Evolutionary conservation across 2,329 filamentous ascomycete species (phyloP).

Genomic region (Sordariomycetes sp.): DNA sequence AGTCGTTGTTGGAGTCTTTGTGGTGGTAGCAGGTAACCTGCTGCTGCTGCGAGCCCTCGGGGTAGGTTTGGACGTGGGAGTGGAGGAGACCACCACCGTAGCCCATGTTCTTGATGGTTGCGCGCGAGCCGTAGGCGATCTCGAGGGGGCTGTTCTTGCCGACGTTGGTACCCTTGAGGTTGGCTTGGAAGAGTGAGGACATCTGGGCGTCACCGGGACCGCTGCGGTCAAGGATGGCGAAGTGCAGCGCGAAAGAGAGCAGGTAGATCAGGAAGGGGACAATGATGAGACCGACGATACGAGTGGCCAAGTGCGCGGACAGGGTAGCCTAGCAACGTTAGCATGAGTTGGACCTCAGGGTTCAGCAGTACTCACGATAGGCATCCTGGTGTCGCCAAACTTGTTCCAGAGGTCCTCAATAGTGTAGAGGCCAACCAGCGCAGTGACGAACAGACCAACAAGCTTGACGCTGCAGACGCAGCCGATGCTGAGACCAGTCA

Average conservation of each 20-base stretch:
- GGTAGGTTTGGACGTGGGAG: conserved; percentile 93
- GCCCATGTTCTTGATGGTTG: conserved; percentile 98
- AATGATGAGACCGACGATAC: conserved; percentile 79
- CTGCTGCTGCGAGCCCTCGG: conserved; percentile 87
- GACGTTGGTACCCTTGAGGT: conserved; percentile 86
- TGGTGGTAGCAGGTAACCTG: conserved; percentile 99
- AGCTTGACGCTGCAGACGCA: conserved; percentile 99
- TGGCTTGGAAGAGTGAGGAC: conserved; percentile 98
- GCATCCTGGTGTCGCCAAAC: conserved; percentile 90
- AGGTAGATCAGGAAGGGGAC: conserved; percentile 88
- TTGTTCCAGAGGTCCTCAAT: conserved; percentile 97
- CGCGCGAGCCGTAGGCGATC: conserved; percentile 78
- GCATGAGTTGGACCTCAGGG: conserved; percentile 8
- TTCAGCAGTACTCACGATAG: conserved; percentile 46
- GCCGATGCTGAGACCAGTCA: conserved; percentile 91
- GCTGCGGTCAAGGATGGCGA: conserved; percentile 84
- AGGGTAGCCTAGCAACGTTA: conserved; percentile 3
- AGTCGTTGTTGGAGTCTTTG: conserved; percentile 99
- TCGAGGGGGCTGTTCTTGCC: conserved; percentile 92
- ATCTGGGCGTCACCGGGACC: conserved; percentile 99
- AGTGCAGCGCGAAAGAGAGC: conserved; percentile 91
- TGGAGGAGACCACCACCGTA: conserved; percentile 95
- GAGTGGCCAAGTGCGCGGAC: conserved; percentile 64
- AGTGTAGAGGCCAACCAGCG: conserved; percentile 91
- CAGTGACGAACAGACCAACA: conserved; percentile 92